phyloP scores from a whole-genome alignment of 352 stramenopile species.

The Pythium rhizo-oryzae region DNA sequence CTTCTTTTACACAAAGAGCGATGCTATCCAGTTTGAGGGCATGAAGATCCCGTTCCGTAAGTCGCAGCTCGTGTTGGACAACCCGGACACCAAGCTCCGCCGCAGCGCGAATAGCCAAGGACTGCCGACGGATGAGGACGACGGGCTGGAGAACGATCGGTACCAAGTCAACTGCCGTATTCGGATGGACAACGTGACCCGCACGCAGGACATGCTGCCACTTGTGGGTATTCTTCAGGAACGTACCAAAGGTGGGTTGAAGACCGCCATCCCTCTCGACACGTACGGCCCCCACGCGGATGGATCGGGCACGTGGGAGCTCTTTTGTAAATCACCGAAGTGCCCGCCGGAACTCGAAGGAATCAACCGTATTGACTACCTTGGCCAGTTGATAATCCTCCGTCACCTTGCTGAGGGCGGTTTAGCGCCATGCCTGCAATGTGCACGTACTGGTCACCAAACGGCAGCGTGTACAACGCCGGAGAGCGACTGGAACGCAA shows the following conservation, averaged over 20 bases:
- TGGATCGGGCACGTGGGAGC: background rate
- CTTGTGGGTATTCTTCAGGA: slow-evolving; percentile 1
- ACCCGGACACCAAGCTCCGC: background rate
- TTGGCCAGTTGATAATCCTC: background rate
- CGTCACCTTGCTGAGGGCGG: background rate
- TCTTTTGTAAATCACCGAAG: background rate
- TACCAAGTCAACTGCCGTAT: background rate
- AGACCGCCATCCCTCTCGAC: background rate
- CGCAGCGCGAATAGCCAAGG: no score
- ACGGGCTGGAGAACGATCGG: background rate
- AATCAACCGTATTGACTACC: background rate
- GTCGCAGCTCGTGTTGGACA: background rate
- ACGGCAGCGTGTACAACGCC: background rate
- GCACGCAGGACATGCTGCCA: background rate
- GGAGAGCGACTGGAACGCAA: background rate
- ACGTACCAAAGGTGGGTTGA: background rate
- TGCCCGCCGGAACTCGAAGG: background rate
- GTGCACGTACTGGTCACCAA: background rate
- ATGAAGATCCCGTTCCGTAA: slow-evolving; percentile 7
- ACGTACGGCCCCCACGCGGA: background rate
- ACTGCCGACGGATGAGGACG: no score
- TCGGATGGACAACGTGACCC: background rate
- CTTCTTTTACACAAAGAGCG: slow-evolving; percentile 10
- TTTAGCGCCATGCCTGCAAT: slow-evolving; percentile 1
- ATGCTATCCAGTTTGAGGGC: background rate